Base-by-base conservation (phyloP, 192 early-diverging fungal genomes). In the Oehlia diaphana region DNA sequence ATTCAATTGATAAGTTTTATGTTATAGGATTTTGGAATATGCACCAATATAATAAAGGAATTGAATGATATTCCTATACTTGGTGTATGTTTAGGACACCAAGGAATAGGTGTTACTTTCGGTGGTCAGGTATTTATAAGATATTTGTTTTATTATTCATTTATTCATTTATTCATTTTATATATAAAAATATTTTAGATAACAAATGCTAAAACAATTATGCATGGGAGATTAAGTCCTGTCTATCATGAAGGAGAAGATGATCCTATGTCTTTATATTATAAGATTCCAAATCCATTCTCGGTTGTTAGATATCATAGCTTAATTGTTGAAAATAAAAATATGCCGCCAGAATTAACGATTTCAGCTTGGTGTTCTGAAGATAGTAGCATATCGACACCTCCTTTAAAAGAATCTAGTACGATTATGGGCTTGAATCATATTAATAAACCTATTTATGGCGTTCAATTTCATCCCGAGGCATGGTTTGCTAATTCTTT, bases 391-490 rank as follows among this genome's bases (percentile, higher is more conserved):
- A 53, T 39, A 50, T 2, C 28, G 44, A 50, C 5, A 13, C 42
- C 28, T 50, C 85, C 39, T 9, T 19, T 37, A 13, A 53, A 53
- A 33, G 80, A 79, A 44, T 50, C 79, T 4, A 80, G 64, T 4
- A 89, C 88, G 4, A 87, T 99, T 14, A 96, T 97, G 96, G 96
- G 90, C 2, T 81, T 99, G 47, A 81, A 88, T 68, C 96, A 97
- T 84, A 83, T 71, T 23, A 73, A 62, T 1, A 81, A 87, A 23
- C 95, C 95, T 39, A 83, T 97, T 12, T 95, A 91, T 85, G 94
- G 95, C 12, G 94, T 99, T 53, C 97, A 99, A 78, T 98, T 98
- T 82, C 97, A 99, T 79, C 97, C 97, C 9, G 97, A 99, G 87
- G 87, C 84, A 66, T 53, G 44, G 28, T 78, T 83, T 74, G 31